Evolutionary conservation across 2,329 filamentous ascomycete species (phyloP).

Genomic region (Pseudodiploospora longispora): DNA sequence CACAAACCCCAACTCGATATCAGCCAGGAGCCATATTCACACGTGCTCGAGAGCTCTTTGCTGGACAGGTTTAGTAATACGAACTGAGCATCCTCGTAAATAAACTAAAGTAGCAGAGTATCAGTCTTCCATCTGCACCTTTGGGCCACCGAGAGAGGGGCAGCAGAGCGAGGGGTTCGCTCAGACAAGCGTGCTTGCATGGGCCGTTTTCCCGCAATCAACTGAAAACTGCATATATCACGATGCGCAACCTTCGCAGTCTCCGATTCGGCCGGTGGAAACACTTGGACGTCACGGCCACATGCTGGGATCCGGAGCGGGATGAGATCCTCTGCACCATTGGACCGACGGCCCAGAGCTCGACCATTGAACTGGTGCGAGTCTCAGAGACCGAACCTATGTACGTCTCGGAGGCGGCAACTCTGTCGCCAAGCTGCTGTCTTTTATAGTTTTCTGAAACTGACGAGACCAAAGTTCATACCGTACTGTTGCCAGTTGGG

Average conservation of each 20-base stretch:
- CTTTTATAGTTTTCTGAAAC: neutral
- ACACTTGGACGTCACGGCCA: conserved; percentile 58
- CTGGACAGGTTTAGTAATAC: neutral
- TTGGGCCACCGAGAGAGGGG: no score
- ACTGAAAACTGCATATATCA: conserved; percentile 1
- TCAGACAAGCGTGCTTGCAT: no score
- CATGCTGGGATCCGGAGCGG: conserved; percentile 75
- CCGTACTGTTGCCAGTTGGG: conserved; percentile 68
- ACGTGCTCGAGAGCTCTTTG: no score
- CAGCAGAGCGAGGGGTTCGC: no score
- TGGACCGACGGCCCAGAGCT: conserved; percentile 64
- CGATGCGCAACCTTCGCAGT: conserved; percentile 84
- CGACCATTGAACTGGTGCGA: conserved; percentile 64
- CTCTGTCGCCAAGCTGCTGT: neutral
- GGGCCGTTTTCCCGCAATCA: neutral
- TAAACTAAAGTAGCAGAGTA: neutral
- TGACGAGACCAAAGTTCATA: conserved; percentile 18
- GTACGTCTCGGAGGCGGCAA: conserved; percentile 25
- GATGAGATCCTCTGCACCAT: conserved; percentile 76
- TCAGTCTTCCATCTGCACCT: no score
- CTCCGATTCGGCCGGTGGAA: conserved; percentile 62
- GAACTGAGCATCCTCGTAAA: neutral
- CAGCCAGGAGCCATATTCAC: no score
- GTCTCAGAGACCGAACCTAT: conserved; percentile 37
- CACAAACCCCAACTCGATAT: no score